phyloP scores from a whole-genome alignment of 1,284 basidiomycete genomes.

The Puccinia polysora region DNA sequence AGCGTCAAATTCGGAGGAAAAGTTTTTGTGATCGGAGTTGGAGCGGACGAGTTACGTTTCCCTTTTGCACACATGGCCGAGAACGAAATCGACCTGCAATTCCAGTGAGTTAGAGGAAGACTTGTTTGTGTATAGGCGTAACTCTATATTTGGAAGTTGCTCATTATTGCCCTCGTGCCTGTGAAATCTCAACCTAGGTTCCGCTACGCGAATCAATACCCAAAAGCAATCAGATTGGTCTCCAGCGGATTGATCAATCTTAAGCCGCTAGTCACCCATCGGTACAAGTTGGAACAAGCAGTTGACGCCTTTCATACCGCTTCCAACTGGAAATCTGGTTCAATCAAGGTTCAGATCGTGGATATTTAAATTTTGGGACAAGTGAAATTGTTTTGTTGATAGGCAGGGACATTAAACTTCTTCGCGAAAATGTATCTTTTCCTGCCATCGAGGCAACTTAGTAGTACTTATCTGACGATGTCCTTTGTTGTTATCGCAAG shows the following conservation, averaged over 20 bases:
- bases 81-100: constrained; percentile 59
- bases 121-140: constrained; percentile 49
- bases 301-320: constrained; percentile 74
- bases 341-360: constrained; percentile 41
- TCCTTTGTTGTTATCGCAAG: too few species aligned
- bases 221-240: constrained; percentile 74
- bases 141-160: not conserved
- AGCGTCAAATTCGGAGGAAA: constrained; percentile 56
- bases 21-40: constrained; percentile 59
- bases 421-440: too few species aligned
- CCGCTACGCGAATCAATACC: constrained; percentile 60
- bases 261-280: constrained; percentile 80
- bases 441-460: too few species aligned
- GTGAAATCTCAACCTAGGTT: constrained; percentile 51
- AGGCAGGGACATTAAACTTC: too few species aligned
- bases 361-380: constrained; percentile 34
- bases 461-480: too few species aligned
- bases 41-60: constrained; percentile 52
- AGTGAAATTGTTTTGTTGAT: too few species aligned
- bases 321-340: constrained; percentile 59
- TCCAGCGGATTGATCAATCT: constrained; percentile 74
- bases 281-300: constrained; percentile 70
- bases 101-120: constrained; percentile 57
- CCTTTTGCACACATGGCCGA: constrained; percentile 58
- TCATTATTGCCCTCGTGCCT: constrained; percentile 43